Evolutionary conservation across 257 asterid genomes (phyloP), one percentile per base, ranked within the genome.

Genomic region (Orobanche coerulescens): DNA sequence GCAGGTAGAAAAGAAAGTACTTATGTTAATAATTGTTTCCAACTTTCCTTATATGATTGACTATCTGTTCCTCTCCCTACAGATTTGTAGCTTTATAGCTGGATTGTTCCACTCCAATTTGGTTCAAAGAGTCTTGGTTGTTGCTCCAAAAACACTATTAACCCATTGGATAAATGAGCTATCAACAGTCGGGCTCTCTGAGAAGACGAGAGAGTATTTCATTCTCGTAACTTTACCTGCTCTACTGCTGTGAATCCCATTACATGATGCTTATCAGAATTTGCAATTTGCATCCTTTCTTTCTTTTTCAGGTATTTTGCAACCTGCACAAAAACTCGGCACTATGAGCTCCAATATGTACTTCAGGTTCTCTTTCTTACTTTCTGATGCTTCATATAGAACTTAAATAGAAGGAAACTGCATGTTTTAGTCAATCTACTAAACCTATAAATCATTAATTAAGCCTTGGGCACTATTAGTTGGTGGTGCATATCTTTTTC

Each of bases 81-180:
- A 91, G 98, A 85, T 88, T 33, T 91, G 95, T 64, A 78, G 96
- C 82, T 91, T 75, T 62, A 33, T 91, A 55, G 87, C 90, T 57
- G 98, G 98, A 50, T 66, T 91, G 46, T 91, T 85, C 74, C 75
- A 81, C 75, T 85, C 94, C 28, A 88, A 75, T 56, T 79, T 88
- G 85, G 71, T 88, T 52, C 76, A 65, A 55, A 78, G 96, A 74
- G 92, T 82, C 33, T 66, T 91, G 84, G 30, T 91, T 61, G 98
- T 91, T 59, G 96, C 96, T 66, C 98, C 96, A 24, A 91, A 86
- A 72, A 91, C 98, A 56, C 79, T 91, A 55, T 64, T 91, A 66
- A 81, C 96, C 51, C 98, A 91, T 58, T 91, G 98, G 98, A 76
- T 64, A 54, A 85, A 84, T 60, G 98, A 91, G 68, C 76, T 91